phyloP scores from a whole-genome alignment of 2,329 filamentous ascomycete genomes.

The Colletotrichum sp. region DNA sequence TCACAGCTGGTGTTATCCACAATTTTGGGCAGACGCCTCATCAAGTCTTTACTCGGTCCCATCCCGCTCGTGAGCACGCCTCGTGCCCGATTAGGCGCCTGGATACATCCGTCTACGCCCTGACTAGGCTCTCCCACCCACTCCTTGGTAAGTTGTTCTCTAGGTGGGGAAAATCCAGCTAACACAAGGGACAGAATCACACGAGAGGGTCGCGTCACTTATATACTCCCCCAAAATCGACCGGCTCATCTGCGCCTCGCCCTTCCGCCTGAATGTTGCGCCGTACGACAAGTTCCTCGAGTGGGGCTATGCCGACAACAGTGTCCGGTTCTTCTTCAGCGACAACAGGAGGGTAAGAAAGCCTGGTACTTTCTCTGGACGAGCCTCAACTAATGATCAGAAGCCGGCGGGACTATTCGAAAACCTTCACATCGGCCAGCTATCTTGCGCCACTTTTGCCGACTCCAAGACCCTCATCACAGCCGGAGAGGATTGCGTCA shows the following conservation, averaged over 20 bases:
- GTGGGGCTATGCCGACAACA: constrained; percentile 95
- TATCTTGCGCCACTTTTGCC: constrained; percentile 83
- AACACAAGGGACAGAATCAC: constrained; percentile 53
- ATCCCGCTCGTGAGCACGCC: constrained; percentile 76
- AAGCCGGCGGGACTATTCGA: constrained; percentile 84
- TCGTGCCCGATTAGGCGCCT: constrained; percentile 71
- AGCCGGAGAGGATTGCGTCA: constrained; percentile 88
- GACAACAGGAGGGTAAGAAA: constrained; percentile 74
- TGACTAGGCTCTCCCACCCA: constrained; percentile 81
- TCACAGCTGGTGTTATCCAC: constrained; percentile 95
- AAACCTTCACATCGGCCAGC: constrained; percentile 89
- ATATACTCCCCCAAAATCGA: constrained; percentile 82
- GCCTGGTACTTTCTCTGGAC: background rate
- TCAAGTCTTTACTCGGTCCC: constrained; percentile 86
- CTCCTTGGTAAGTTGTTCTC: constrained; percentile 62
- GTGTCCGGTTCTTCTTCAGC: constrained; percentile 86
- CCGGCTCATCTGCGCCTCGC: constrained; percentile 80
- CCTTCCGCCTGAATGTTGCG: constrained; percentile 86
- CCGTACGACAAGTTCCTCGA: constrained; percentile 94
- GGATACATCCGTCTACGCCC: constrained; percentile 76
- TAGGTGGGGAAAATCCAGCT: background rate
- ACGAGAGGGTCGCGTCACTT: constrained; percentile 81
- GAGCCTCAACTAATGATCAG: constrained; percentile 29
- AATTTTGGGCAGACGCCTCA: constrained; percentile 98
- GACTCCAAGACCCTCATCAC: constrained; percentile 92